Evolutionary conservation across 768 basidiomycete species (phyloP).

Genomic region (Boletus pseudo-olivaceus): DNA sequence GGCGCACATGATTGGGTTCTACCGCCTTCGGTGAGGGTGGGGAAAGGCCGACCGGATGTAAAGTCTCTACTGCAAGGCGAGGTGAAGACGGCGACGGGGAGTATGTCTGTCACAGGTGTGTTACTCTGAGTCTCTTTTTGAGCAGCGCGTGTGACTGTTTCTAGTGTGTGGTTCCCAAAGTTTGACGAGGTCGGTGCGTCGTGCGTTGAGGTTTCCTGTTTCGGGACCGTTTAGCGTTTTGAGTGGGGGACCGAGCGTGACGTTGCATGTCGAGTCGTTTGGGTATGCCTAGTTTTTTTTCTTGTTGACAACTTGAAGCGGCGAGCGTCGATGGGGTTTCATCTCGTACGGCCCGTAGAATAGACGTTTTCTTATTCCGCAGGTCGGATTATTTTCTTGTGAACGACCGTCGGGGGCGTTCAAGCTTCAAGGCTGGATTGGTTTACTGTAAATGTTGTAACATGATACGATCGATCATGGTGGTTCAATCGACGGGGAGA

Average conservation of each 20-base stretch:
- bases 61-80: slow-evolving; percentile 35
- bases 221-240: slow-evolving; percentile 26
- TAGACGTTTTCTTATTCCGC: too few species aligned
- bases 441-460: too few species aligned
- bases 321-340: too few species aligned
- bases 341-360: too few species aligned
- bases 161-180: slow-evolving; percentile 49
- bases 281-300: slow-evolving; percentile 34
- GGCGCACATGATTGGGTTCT: neutral
- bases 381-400: too few species aligned
- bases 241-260: slow-evolving; percentile 37
- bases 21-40: slow-evolving; percentile 25
- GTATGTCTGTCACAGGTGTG: slow-evolving; percentile 50
- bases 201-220: slow-evolving; percentile 37
- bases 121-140: too few species aligned
- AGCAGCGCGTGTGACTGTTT: slow-evolving; percentile 15
- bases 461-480: too few species aligned
- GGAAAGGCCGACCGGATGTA: slow-evolving; percentile 44
- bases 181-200: slow-evolving; percentile 37
- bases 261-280: slow-evolving; percentile 38
- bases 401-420: too few species aligned
- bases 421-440: too few species aligned
- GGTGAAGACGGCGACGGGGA: slow-evolving; percentile 32
- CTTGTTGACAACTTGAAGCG: too few species aligned
- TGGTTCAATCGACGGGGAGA: too few species aligned